Conservation (phyloP, 2,329 filamentous ascomycete genomes). For the Pestalotiopsis sp. region DNA sequence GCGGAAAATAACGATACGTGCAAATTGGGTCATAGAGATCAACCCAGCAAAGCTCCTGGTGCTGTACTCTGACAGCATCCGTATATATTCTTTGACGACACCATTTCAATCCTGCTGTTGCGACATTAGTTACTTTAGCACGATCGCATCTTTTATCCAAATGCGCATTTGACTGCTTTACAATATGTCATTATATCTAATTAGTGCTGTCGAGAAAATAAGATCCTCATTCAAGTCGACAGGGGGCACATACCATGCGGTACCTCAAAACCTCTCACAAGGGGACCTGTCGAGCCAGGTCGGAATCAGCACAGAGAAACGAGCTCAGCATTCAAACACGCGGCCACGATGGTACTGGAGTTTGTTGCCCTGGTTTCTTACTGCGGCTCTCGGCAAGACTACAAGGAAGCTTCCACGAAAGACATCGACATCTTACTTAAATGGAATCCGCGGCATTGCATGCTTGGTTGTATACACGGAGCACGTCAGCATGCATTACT, state of each 20-base stretch:
- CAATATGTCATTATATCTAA: not conserved
- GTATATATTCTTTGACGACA: too few species aligned
- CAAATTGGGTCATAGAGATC: too few species aligned
- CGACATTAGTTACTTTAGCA: too few species aligned
- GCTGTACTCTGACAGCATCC: too few species aligned
- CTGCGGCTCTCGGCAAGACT: not conserved
- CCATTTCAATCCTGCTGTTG: too few species aligned
- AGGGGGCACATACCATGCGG: too few species aligned
- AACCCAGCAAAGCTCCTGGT: too few species aligned
- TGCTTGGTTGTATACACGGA: not conserved
- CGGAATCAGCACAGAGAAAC: not conserved
- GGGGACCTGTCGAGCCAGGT: not conserved
- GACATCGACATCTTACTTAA: slow-evolving; percentile 4
- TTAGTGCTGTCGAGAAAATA: not conserved
- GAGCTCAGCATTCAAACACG: not conserved
- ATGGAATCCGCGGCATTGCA: slow-evolving; percentile 7
- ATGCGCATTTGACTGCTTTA: not conserved
- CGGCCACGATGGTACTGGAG: not conserved
- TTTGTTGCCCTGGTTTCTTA: not conserved
- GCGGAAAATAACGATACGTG: too few species aligned
- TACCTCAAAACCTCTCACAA: not conserved
- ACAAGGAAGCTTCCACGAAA: not conserved
- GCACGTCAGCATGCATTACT: not conserved
- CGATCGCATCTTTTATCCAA: too few species aligned
- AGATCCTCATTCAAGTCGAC: not conserved